Evolutionary conservation across 2,329 filamentous ascomycete genomes (phyloP).

Genomic region (Neopestalotiopsis rosae): DNA sequence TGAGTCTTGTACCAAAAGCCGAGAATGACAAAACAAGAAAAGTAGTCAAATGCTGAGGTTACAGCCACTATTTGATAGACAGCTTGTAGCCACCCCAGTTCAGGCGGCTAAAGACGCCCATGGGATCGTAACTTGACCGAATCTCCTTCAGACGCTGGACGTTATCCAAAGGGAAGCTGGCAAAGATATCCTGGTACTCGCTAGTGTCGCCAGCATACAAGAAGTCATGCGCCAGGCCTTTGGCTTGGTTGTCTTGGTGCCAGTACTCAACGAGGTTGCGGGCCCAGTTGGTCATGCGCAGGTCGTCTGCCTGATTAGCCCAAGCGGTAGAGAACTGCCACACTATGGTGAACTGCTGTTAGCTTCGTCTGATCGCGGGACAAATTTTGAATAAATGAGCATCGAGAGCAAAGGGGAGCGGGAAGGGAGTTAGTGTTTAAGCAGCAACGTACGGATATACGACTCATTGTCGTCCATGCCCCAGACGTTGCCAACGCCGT

Average conservation of each 20-base stretch:
- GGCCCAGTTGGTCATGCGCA: conserved; percentile 2
- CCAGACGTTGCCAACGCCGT: conserved; percentile 45
- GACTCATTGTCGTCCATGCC: conserved; percentile 36
- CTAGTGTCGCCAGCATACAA: conserved; percentile 46
- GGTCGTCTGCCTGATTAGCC: background rate
- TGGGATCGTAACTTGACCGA: background rate
- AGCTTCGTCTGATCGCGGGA: no score
- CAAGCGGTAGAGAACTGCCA: background rate
- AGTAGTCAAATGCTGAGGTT: no score
- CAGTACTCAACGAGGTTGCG: background rate
- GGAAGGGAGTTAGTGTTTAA: background rate
- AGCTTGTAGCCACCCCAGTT: conserved; percentile 8
- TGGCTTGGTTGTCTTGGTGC: background rate
- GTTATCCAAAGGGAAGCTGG: background rate
- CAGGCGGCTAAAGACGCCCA: background rate
- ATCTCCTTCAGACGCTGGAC: background rate
- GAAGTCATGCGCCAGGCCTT: conserved; percentile 41
- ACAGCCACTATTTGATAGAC: background rate
- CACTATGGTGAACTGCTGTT: background rate
- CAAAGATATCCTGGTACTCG: conserved; percentile 35
- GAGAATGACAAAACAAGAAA: no score
- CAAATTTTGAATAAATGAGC: no score
- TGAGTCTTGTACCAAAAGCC: no score
- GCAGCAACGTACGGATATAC: conserved; percentile 34
- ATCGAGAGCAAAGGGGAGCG: no score